A percentile compares a stretch with the other conserved stretches of the same genome.
Evolutionary conservation across 352 stramenopile species (phyloP).

Genomic region (Globisporangium cederbergense): DNA sequence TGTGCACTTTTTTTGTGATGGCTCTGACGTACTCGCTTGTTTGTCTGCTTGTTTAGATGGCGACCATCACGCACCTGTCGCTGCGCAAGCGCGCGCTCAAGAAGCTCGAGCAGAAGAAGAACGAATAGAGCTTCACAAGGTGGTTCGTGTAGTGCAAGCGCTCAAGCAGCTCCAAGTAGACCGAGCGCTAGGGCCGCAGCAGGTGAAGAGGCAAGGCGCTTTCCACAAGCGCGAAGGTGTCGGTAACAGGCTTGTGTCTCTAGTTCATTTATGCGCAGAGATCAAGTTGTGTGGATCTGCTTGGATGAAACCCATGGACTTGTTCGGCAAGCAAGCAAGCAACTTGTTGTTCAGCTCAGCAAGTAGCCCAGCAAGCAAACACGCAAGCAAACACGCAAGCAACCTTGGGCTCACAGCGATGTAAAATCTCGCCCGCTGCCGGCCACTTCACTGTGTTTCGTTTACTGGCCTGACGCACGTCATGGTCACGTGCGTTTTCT

Average conservation of each 20-base stretch:
- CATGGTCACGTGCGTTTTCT: neutral
- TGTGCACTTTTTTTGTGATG: slow-evolving; percentile 16
- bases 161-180: neutral
- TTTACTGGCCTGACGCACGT: neutral
- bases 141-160: neutral
- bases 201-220: neutral
- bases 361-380: too few species aligned
- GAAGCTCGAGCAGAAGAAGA: slow-evolving; percentile 87
- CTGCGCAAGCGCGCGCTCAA: slow-evolving; percentile 85
- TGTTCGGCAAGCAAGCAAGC: neutral
- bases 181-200: neutral
- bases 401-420: too few species aligned
- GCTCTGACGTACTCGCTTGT: neutral
- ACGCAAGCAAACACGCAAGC: neutral
- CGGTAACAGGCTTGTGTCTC: neutral
- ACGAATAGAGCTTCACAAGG: slow-evolving; percentile 34
- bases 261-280: neutral
- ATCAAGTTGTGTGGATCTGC: neutral
- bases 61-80: slow-evolving; percentile 75
- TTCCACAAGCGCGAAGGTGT: neutral
- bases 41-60: slow-evolving; percentile 27
- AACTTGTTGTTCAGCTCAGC: too few species aligned
- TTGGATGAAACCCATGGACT: neutral
- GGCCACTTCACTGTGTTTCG: too few species aligned
- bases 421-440: too few species aligned